These are phyloP conservation scores for Ustilago hordei DNA, from an alignment of 1,284 basidiomycete genomes.

Conservation along the genomic window DNA sequence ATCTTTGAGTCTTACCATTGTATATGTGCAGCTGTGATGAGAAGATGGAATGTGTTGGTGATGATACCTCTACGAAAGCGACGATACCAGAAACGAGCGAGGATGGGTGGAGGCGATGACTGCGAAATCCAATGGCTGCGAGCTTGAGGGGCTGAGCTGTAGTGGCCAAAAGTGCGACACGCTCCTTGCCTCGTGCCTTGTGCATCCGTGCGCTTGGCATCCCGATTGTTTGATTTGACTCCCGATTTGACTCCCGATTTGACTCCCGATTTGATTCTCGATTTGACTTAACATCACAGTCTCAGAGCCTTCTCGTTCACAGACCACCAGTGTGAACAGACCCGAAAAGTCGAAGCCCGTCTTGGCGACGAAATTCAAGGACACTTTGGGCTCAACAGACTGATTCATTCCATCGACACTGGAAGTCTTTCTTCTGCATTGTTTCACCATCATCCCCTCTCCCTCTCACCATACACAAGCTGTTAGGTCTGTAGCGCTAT, in stretches of 20 bases:
- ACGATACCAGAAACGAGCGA: conserved; percentile 11
- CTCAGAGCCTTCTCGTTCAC: conserved; percentile 5
- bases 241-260: neutral
- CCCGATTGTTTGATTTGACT: conserved; percentile 10
- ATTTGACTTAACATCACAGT: conserved; percentile 7
- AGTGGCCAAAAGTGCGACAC: conserved; percentile 9
- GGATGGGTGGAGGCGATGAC: conserved; percentile 27
- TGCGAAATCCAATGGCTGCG: conserved; percentile 2
- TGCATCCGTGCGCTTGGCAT: conserved; percentile 34
- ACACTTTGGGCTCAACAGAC: neutral
- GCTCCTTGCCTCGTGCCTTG: neutral
- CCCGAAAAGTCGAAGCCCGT: conserved; percentile 1
- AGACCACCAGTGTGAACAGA: conserved; percentile 7
- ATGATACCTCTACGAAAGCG: neutral
- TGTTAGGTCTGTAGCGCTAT: neutral
- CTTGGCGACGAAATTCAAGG: neutral
- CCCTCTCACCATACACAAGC: too few species aligned
- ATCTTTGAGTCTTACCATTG: conserved; percentile 25
- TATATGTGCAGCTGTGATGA: conserved; percentile 8
- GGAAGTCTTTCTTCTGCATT: neutral
- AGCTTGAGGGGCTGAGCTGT: conserved; percentile 11
- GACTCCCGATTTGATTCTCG: neutral
- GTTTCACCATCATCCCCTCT: neutral
- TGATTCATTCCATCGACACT: neutral
- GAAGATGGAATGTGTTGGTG: neutral